Base-by-base conservation (phyloP, 2,329 filamentous ascomycete species). In the Colletotrichum sp. region DNA sequence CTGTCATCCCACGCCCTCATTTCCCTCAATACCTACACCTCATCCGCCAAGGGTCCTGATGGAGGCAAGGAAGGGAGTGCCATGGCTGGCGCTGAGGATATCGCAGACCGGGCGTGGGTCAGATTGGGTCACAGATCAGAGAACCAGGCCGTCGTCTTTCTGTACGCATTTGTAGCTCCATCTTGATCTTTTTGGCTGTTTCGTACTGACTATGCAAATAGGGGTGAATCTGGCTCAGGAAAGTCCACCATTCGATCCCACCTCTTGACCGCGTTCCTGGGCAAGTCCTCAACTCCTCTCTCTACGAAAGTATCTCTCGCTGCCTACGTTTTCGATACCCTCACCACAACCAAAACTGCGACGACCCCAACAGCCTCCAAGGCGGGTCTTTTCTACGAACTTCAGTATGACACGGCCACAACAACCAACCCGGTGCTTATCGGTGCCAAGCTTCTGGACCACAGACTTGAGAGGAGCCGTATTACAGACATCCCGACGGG, bases 311-410 rank as follows among this genome's bases (percentile, higher is more conserved):
- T 98, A 24, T 98, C 96, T 4, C 93, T 98, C 66, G 96, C 96
- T 26, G 94, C 96, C 59, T 99, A 98, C 84, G 92, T 99, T 76
- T 99, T 99, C 84, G 97, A 99, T 83, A 95, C 95, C 3, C 90
- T 99, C 76, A 99, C 97, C 7, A 99, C 97, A 2, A 99, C 97
- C 30, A 99, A 99, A 87, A 98, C 96, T 3, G 93, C 96, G 39
- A 99, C 96, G 2, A 99, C 96, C 0, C 96, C 96, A 2, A 98
- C 95, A 3, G 97, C 97, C 32, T 99, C 96, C 67, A 99, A 99
- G 85, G 94, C 97, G 13, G 97, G 97, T 77, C 90, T 99, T 18
- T 98, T 98, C 83, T 97, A 97, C 84, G 97, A 99, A 85, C 90
- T 99, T 57, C 97, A 99, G 85, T 99, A 99, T 83, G 96, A 99